Evolutionary conservation across 2,329 filamentous ascomycete species (phyloP), one percentile per base, ranked within the genome.

Genomic region (Penicillium capsulatum): DNA sequence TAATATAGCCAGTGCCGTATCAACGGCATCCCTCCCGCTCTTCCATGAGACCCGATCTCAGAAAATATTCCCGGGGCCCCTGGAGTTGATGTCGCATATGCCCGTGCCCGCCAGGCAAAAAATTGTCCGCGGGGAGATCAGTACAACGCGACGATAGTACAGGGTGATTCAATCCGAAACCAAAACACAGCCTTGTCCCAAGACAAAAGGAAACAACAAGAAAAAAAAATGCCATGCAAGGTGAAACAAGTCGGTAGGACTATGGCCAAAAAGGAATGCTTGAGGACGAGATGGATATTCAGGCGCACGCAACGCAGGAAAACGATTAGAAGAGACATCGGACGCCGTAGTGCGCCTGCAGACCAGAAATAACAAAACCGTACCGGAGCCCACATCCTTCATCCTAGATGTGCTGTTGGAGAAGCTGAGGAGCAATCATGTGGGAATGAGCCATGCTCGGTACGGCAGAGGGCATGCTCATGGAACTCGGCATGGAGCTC

Each of bases 371-470:
- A 34, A 39, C 32, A 17, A 44, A 36, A n/a, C 32, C 29, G 34
- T 29, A 24, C 37, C 35, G 32, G 27, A 31, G 10, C 13, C 14
- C 22, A 22, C 11, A 9, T 5, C 30, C 14, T 16, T 17, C 16
- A 24, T 16, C 42, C 61, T 54, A 69, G 24, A 69, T 65, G 3
- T 66, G 65, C 48, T 69, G 66, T 42, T 68, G 66, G 31, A 69
- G 48, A 34, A 68, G 60, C 39, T 69, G 66, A 32, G 66, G 64
- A 9, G 64, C 57, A 34, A 69, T 66, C 64, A 69, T 67, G 34
- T 69, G 66, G 19, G 66, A 45, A 14, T 59, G 55, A 27, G 65
- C 55, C 61, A 69, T 67, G n/a, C 54, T 57, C 6, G 63, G 54
- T 51, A 68, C 60, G n/a, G 60, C 54, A n/a, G 64, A 56, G 13